phyloP scores from a whole-genome alignment of 2,329 filamentous ascomycete genomes.

The Cercospora beticola region DNA sequence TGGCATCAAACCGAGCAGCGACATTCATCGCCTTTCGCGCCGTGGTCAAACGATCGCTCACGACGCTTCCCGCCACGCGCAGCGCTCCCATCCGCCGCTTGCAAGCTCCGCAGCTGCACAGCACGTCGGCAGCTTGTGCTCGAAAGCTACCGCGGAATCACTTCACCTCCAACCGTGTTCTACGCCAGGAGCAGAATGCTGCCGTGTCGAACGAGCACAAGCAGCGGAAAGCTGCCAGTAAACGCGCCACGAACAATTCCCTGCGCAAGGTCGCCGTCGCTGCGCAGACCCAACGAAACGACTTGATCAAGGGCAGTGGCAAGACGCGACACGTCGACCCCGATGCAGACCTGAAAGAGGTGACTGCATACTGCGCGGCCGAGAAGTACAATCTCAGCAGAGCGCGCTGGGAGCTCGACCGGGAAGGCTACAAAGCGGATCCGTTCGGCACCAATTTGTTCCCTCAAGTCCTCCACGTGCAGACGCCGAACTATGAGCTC shows the following conservation, averaged over 20 bases:
- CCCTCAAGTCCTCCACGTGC: constrained; percentile 65
- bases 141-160: constrained; percentile 29
- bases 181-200: constrained; percentile 24
- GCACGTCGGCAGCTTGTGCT: constrained; percentile 26
- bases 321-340: constrained; percentile 48
- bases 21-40: constrained; percentile 35
- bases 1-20: constrained; percentile 20
- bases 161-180: constrained; percentile 27
- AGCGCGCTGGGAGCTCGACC: constrained; percentile 57
- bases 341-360: constrained; percentile 49
- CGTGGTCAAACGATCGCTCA: constrained; percentile 29
- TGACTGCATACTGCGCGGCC: constrained; percentile 67
- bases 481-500: constrained; percentile 42
- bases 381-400: constrained; percentile 63
- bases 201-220: constrained; percentile 11
- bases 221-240: constrained; percentile 53
- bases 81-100: constrained; percentile 22
- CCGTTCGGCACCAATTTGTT: constrained; percentile 62
- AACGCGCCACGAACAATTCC: constrained; percentile 63
- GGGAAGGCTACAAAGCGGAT: constrained; percentile 62
- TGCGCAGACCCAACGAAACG: constrained; percentile 63
- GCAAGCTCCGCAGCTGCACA: constrained; percentile 20
- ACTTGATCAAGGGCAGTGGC: constrained; percentile 52
- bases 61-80: constrained; percentile 24
- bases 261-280: constrained; percentile 82